Evolutionary conservation across 2,329 filamentous ascomycete species (phyloP), one percentile per base, ranked within the genome.

Genomic region (Cercospora citrullina): DNA sequence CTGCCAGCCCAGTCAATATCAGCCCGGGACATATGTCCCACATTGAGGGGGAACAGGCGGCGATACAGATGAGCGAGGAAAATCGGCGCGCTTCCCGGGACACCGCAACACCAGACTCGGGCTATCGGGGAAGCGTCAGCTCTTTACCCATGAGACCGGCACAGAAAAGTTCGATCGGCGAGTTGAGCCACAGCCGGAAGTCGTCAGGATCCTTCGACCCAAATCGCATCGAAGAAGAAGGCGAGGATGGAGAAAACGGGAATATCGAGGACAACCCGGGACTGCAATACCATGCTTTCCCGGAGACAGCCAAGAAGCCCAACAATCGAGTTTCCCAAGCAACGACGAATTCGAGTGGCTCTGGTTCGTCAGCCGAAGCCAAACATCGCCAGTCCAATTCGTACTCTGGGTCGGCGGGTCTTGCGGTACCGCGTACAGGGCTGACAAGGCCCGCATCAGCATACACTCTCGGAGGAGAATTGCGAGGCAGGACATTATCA

Each of bases 381-480:
- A 68, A 71, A 57, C 68, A 68, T 63, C 68, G 68, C 12, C 14
- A 58, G 4, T 68, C 64, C 3, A 57, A 65, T 28, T 80, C 76
- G 67, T 78, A 73, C 63, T 66, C 65, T 64, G 77, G 58, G 39
- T 80, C 71, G 70, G 68, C 68, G 18, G 68, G 65, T 18, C 66
- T 75, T 23, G 68, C 69, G 26, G 73, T 82, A 67, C 82, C 85
- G 72, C 87, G 80, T 75, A 87, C 66, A 48, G 62, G 64, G 33
- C 57, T 71, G 45, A 26, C 68, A 48, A 48, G 94, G 62, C 93
- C 93, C 5, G 85, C 85, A 26, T 97, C 94, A 12, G 84, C 90
- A 5, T 94, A 93, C 78, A 95, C 92, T 2, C 84, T 87, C 14
- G 86, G 87, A 59, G 93, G 91, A 16, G 93, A 96, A 59, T 81